Conservation (phyloP, 345 rosid species). For the Citrus cavaleriei region DNA sequence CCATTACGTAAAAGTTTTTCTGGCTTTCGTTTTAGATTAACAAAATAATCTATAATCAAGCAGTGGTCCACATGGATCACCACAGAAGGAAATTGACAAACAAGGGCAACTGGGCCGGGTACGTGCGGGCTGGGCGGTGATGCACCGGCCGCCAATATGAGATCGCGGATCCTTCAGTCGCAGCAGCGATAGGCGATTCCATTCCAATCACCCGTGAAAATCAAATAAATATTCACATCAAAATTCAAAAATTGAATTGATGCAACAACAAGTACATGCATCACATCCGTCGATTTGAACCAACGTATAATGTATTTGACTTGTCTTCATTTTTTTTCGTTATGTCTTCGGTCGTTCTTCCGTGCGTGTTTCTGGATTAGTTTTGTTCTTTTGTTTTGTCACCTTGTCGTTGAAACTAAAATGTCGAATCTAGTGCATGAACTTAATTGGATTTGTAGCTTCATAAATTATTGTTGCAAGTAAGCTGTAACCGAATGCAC, state of each 20-base stretch:
- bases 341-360: background rate
- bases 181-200: background rate
- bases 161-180: constrained; percentile 10
- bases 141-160: constrained; percentile 2
- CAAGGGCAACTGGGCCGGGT: background rate
- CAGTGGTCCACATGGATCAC: constrained; percentile 10
- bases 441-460: background rate
- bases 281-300: background rate
- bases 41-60: background rate
- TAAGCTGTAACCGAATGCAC: too few species aligned
- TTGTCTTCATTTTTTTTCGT: background rate
- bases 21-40: too few species aligned
- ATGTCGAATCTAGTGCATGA: background rate
- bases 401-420: background rate
- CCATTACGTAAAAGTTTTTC: too few species aligned
- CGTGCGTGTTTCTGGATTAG: background rate
- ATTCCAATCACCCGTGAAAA: too few species aligned
- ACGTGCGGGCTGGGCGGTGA: background rate
- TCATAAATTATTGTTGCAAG: too few species aligned
- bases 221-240: background rate
- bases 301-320: background rate
- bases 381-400: too few species aligned
- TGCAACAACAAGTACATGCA: too few species aligned
- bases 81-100: background rate
- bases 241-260: background rate